Evolutionary conservation across 352 stramenopile genomes (phyloP).

Genomic region (Globisporangium okanoganense): DNA sequence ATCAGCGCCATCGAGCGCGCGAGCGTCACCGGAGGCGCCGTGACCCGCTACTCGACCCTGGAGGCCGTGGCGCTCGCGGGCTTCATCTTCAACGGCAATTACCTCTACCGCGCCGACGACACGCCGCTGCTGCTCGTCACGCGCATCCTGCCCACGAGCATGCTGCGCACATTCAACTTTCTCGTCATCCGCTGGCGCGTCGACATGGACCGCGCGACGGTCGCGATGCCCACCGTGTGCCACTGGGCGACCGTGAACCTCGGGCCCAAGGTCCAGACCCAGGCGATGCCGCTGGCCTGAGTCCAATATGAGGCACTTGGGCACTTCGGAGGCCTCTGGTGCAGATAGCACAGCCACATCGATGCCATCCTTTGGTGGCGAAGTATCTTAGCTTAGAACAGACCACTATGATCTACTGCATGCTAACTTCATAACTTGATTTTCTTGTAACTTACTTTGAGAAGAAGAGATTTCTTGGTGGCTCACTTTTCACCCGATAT

Average conservation of each 20-base stretch:
- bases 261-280: neutral
- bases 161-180: slow-evolving; percentile 34
- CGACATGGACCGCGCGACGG: slow-evolving; percentile 16
- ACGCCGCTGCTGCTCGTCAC: slow-evolving; percentile 29
- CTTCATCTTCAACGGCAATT: slow-evolving; percentile 27
- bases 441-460: too few species aligned
- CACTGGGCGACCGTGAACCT: neutral
- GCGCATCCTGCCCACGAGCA: slow-evolving; percentile 22
- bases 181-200: slow-evolving; percentile 32
- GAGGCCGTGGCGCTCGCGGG: slow-evolving; percentile 26
- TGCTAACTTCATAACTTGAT: too few species aligned
- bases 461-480: too few species aligned
- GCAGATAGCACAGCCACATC: too few species aligned
- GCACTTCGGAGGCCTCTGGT: too few species aligned
- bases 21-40: neutral
- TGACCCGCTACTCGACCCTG: slow-evolving; percentile 4
- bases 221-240: slow-evolving; percentile 9
- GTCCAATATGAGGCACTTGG: too few species aligned
- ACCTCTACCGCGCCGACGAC: slow-evolving; percentile 26
- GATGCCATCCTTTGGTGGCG: too few species aligned
- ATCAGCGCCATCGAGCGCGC: neutral
- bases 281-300: neutral
- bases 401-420: too few species aligned
- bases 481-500: too few species aligned
- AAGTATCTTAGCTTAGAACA: too few species aligned